Conservation (phyloP, 2,329 filamentous ascomycete species). For the Orbilia javanica region DNA sequence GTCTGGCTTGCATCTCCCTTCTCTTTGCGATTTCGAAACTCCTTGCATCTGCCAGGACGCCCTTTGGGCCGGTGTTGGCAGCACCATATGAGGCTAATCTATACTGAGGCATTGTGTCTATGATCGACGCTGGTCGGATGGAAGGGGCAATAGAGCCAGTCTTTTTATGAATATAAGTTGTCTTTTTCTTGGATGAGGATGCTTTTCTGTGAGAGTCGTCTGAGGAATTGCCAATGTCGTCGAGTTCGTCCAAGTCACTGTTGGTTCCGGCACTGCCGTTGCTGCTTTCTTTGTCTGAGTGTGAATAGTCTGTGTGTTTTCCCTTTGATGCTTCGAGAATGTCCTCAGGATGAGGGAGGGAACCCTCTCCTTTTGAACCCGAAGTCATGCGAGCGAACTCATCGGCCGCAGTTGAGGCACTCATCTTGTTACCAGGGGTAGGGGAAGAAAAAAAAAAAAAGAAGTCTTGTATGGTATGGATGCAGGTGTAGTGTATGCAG, state of each 20-base stretch:
- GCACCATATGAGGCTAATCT: conserved; percentile 54
- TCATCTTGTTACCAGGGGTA: conserved; percentile 57
- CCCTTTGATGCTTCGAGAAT: conserved; percentile 51
- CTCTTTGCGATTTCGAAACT: conserved; percentile 77
- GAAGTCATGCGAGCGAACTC: conserved; percentile 58
- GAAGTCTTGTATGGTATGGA: conserved; percentile 50
- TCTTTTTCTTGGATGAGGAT: conserved; percentile 43
- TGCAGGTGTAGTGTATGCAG: conserved; percentile 27
- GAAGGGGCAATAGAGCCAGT: conserved; percentile 55
- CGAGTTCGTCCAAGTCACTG: conserved; percentile 58
- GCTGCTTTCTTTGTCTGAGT: conserved; percentile 54
- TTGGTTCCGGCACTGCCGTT: conserved; percentile 58
- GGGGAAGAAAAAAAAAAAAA: conserved; percentile 4
- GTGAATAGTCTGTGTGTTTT: conserved; percentile 51
- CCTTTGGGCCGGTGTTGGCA: conserved; percentile 75
- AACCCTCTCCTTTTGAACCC: conserved; percentile 59
- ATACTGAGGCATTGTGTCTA: conserved; percentile 58
- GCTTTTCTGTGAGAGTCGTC: conserved; percentile 44
- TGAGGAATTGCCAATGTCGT: conserved; percentile 55
- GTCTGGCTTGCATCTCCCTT: conserved; percentile 50
- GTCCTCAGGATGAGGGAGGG: conserved; percentile 62
- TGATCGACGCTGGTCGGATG: conserved; percentile 54
- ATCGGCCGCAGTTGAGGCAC: conserved; percentile 57
- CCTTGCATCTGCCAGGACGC: conserved; percentile 84
- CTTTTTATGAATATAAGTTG: conserved; percentile 57